Percentiles rank a stretch among this genome's conserved stretches.
These are phyloP conservation scores for Harringtonia aguacate DNA, from an alignment of 2,329 filamentous ascomycete genomes.

Conservation along the genomic window DNA sequence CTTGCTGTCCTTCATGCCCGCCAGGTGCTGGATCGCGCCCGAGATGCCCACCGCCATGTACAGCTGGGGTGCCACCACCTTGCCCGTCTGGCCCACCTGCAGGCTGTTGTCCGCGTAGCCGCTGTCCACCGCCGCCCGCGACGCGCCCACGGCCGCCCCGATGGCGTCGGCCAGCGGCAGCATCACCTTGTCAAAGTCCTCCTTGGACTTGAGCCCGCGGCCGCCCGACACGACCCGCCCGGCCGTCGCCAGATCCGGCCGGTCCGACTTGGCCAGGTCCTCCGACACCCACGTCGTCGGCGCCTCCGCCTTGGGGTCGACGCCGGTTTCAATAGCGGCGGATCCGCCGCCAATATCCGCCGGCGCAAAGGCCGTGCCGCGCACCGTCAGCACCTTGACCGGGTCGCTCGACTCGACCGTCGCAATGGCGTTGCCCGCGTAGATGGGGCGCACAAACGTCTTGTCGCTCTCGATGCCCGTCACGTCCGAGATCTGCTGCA, in stretches of 20 bases:
- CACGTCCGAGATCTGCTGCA: conserved; percentile 89
- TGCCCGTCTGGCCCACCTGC: conserved; percentile 96
- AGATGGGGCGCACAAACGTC: conserved; percentile 93
- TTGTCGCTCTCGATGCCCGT: conserved; percentile 79
- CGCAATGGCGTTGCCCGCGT: conserved; percentile 93
- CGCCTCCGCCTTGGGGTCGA: conserved; percentile 67
- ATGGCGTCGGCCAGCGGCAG: conserved; percentile 83
- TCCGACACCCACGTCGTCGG: conserved; percentile 87
- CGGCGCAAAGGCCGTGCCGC: conserved; percentile 82
- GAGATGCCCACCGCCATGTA: conserved; percentile 95
- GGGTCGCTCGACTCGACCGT: conserved; percentile 84
- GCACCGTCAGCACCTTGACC: conserved; percentile 83
- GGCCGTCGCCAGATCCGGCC: conserved; percentile 87
- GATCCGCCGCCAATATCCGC: conserved; percentile 56
- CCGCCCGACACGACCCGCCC: conserved; percentile 85
- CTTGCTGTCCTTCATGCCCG: conserved; percentile 99
- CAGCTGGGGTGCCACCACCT: conserved; percentile 92
- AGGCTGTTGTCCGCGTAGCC: conserved; percentile 97
- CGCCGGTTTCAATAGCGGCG: conserved; percentile 68
- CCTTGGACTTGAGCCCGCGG: conserved; percentile 91
- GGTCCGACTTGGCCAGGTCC: conserved; percentile 83
- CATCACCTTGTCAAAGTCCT: conserved; percentile 92
- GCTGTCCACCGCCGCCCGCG: conserved; percentile 88
- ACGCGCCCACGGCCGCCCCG: conserved; percentile 92
- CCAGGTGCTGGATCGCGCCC: conserved; percentile 94